phyloP scores from a whole-genome alignment of 805 yeast species.

The Maudiozyma pseudohumilis region DNA sequence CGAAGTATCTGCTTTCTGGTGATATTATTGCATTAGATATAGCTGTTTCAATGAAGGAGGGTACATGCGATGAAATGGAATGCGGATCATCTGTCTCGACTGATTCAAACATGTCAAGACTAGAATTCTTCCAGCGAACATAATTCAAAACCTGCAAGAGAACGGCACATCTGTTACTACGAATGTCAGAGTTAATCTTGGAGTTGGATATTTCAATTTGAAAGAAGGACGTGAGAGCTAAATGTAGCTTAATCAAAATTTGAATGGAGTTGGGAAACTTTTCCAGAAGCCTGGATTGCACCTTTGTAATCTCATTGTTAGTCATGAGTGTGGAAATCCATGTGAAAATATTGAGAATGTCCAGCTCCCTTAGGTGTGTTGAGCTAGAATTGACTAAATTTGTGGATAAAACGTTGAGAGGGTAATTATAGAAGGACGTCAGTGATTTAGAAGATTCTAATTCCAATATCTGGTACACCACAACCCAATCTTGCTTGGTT shows the following conservation, averaged over 20 bases:
- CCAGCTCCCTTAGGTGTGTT: conserved; percentile 40
- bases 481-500: conserved; percentile 67
- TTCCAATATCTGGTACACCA: conserved; percentile 64
- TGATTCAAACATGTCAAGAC: conserved; percentile 38
- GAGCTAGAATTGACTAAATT: conserved; percentile 16
- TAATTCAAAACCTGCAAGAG: conserved; percentile 57
- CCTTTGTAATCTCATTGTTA: conserved; percentile 27
- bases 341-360: conserved; percentile 55
- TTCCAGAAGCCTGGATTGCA: conserved; percentile 33
- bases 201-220: conserved; percentile 55
- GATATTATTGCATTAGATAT: conserved; percentile 62
- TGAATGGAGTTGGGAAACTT: conserved; percentile 62
- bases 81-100: conserved; percentile 13
- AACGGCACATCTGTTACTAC: conserved; percentile 61
- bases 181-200: conserved; percentile 43
- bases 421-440: conserved; percentile 40
- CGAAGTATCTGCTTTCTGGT: conserved; percentile 68
- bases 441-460: conserved; percentile 49
- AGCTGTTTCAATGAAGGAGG: conserved; percentile 79
- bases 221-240: conserved; percentile 55
- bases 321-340: conserved; percentile 54
- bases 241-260: conserved; percentile 56
- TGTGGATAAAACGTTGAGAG: conserved; percentile 13
- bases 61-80: conserved; percentile 43
- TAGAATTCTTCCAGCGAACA: conserved; percentile 56